Evolutionary conservation across 495 filamentous ascomycete genomes (phyloP), one percentile per base, ranked within the genome.

Genomic region (Xylaria intraflava): DNA sequence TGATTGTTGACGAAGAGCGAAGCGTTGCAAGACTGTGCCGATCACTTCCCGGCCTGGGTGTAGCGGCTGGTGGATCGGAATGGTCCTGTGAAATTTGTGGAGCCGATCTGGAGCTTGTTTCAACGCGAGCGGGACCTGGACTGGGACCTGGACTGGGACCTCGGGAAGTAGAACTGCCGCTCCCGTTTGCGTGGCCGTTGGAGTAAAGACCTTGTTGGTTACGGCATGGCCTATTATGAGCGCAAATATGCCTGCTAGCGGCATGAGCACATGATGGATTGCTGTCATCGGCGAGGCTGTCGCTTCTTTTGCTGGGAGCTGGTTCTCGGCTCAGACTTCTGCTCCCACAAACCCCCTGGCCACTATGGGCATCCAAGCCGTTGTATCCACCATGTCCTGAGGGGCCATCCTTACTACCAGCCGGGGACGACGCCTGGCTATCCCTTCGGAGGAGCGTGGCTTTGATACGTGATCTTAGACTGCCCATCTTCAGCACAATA

Each of bases 371-470:
- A 29, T 53, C 49, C 39, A 61, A 66, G 20, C 49, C 58, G 17
- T 59, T 55, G 26, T 66, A 64, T 22, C 58, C 61, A 48, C 56
- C 38, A 40, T 61, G 52, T 9, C 50, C 59, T 39, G 52, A 55
- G 46, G 55, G 20, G 51, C 61, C 61, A 31, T 53, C 57, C 61
- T 62, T 65, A 58, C 62, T 67, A 14, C 69, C 65, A 23, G 69
- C 58, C 14, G 72, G 43, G 26, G 67, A 65, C 27, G 67, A 66
- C 35, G 68, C 57, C 17, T 62, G 65, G 27, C 74, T 77, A 44
- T 72, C 62, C 59, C 75, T 62, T 49, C 77, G 67, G 44, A 66
- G 62, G 51, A 79, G 71, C 54, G 71, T 78, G 58, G 72, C 69
- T 51, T 72, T 72, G 49, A 78, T 65, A 41, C 71, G 72, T 51